Percentiles rank a stretch among this genome's conserved stretches.
Evolutionary conservation across 1,284 basidiomycete species (phyloP).

Genomic region (Pyrrhoderma noxium): DNA sequence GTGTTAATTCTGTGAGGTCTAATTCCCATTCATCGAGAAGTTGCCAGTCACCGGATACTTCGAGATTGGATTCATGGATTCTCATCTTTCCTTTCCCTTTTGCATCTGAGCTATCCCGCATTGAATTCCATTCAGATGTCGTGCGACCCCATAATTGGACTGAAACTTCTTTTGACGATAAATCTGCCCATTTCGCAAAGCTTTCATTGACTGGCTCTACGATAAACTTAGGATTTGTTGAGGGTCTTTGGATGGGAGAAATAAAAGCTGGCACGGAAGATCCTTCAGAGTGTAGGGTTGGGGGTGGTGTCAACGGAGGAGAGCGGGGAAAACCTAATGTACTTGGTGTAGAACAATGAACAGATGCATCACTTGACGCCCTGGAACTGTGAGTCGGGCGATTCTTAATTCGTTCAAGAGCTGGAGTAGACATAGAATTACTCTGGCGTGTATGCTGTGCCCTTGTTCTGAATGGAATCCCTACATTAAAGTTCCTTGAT

Average conservation of each 20-base stretch:
- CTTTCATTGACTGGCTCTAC: constrained; percentile 44
- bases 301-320: constrained; percentile 18
- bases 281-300: constrained; percentile 6
- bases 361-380: too few relatives aligned
- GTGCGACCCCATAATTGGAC: constrained; percentile 56
- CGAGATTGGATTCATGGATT: background rate
- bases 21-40: constrained; percentile 65
- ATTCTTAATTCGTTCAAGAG: too few relatives aligned
- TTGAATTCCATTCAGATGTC: constrained; percentile 28
- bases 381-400: too few relatives aligned
- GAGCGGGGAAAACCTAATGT: constrained; percentile 13
- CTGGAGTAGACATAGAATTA: too few relatives aligned
- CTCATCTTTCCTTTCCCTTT: constrained; percentile 21
- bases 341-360: background rate
- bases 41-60: constrained; percentile 42
- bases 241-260: constrained; percentile 62
- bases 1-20: constrained; percentile 51
- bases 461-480: too few relatives aligned
- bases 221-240: constrained; percentile 68
- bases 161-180: constrained; percentile 40
- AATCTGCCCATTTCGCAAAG: constrained; percentile 41
- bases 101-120: constrained; percentile 31
- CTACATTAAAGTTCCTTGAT: too few relatives aligned
- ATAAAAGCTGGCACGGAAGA: constrained; percentile 50
- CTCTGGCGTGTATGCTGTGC: too few relatives aligned